Conservation (phyloP, 495 filamentous ascomycete genomes). For the Parmelia sp. region DNA sequence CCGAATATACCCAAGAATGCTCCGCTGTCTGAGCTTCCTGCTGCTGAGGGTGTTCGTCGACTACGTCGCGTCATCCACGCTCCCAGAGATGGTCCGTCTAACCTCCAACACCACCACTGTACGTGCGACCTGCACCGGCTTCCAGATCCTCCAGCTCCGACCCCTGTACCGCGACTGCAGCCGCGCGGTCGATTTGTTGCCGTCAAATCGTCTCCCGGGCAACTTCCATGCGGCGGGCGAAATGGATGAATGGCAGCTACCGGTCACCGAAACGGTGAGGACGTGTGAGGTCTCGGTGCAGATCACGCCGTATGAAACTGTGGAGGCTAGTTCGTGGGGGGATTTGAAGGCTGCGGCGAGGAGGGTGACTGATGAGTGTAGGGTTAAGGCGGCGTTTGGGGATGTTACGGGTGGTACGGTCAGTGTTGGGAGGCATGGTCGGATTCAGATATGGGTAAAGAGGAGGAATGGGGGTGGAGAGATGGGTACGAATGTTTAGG, state of each 20-base stretch:
- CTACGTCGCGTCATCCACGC: not conserved
- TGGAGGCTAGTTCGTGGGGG: not conserved
- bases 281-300: not conserved
- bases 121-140: not conserved
- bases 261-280: not conserved
- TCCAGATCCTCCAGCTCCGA: constrained; percentile 4
- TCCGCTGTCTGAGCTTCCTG: not conserved
- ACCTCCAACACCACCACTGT: not conserved
- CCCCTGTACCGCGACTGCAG: constrained; percentile 13
- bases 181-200: not conserved
- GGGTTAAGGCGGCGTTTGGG: not conserved
- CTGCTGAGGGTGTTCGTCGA: not conserved
- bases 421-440: not conserved
- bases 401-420: constrained; percentile 3
- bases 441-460: not conserved
- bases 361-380: not conserved
- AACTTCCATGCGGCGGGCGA: not conserved
- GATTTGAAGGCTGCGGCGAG: not conserved
- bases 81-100: not conserved
- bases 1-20: not conserved
- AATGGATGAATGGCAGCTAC: not conserved
- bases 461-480: not conserved
- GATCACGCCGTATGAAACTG: not conserved
- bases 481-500: too few species aligned
- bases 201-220: not conserved